These are phyloP conservation scores for Fusarium palustre DNA, from an alignment of 2,329 filamentous ascomycete genomes.

Conservation along the genomic window DNA sequence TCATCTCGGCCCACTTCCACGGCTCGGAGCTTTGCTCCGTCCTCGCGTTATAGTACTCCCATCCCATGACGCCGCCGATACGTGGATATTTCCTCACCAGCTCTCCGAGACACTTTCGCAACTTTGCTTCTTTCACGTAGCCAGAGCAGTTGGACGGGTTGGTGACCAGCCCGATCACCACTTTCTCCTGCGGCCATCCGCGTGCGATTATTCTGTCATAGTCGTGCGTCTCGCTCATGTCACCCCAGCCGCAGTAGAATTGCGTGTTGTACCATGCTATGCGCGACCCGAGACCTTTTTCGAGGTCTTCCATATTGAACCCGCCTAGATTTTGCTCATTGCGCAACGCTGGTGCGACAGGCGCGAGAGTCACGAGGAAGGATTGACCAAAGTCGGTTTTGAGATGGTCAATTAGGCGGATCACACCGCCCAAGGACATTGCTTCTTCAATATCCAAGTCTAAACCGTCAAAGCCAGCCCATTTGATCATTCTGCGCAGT, in stretches of 20 bases:
- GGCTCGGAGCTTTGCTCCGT: conserved; percentile 58
- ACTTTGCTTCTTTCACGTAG: conserved; percentile 58
- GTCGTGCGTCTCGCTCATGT: conserved; percentile 54
- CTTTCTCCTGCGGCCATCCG: conserved; percentile 76
- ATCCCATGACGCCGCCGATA: conserved; percentile 89
- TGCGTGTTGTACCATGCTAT: conserved; percentile 89
- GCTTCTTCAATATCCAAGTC: conserved; percentile 83
- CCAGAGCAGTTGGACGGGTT: conserved; percentile 74
- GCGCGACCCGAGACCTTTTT: conserved; percentile 68
- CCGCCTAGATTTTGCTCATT: conserved; percentile 73
- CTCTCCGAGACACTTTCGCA: conserved; percentile 55
- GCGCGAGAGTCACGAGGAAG: conserved; percentile 83
- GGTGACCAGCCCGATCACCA: conserved; percentile 83
- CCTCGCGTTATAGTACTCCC: conserved; percentile 89
- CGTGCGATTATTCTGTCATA: conserved; percentile 62
- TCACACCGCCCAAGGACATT: conserved; percentile 73
- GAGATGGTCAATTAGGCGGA: conserved; percentile 73
- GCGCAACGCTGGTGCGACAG: conserved; percentile 78
- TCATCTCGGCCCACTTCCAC: conserved; percentile 76
- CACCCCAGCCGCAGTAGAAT: conserved; percentile 89
- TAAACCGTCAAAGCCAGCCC: conserved; percentile 72
- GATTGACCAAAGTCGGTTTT: conserved; percentile 73
- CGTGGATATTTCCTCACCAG: conserved; percentile 64
- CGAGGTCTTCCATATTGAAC: conserved; percentile 80
- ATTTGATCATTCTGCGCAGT: conserved; percentile 71